Base-by-base conservation (phyloP, 1,284 basidiomycete species). In the Ustilago vetiveriae region DNA sequence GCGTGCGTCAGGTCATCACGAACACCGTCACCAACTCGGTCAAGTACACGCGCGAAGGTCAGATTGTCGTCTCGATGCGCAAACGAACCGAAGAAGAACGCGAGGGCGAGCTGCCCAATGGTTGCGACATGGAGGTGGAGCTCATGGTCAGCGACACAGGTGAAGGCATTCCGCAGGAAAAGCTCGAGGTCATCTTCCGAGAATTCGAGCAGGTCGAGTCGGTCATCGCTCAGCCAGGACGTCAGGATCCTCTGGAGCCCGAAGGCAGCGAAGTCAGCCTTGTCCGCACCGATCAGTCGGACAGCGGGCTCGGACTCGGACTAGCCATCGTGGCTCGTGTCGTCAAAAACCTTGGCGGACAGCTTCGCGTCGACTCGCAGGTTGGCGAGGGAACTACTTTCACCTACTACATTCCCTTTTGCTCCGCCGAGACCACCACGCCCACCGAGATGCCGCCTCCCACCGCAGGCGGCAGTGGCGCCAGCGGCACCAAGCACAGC, bases 141-240 rank as follows among this genome's bases (percentile, higher is more conserved):
- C 89, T 92, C 41, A 80, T 88, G 26, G 88, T 92, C n/a, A 84
- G 86, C 9, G 91, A 92, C 75, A 90, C 90, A 2, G 91, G 91
- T 0, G 87, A 87, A 69, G 92, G 92, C 5, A 94, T 94, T 45
- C 82, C 88, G 0, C 84, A 85, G 6, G 86, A 86, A 36, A 90
- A 90, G 81, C 85, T 94, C 22, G 90, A 91, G 79, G 88, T 87
- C 55, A 91, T 94, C 60, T 94, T 94, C 83, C 85, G 91, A 47
- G 90, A 92, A 60, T 90, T 94, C 62, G 92, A 93, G 82, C 89
- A 92, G 72, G 90, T 92, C 3, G 90, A 91, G 67, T 87, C 87
- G 5, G 81, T 76, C 82, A 70, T 74, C 33, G 56, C 73, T 13
- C 55, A 56, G 45, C 55, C 64, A 2, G 62, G 67, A 13, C 52